Percentiles rank a stretch among this genome's conserved stretches.
phyloP scores from a whole-genome alignment of 805 yeast species.

The Schizosaccharomyces pombe region DNA sequence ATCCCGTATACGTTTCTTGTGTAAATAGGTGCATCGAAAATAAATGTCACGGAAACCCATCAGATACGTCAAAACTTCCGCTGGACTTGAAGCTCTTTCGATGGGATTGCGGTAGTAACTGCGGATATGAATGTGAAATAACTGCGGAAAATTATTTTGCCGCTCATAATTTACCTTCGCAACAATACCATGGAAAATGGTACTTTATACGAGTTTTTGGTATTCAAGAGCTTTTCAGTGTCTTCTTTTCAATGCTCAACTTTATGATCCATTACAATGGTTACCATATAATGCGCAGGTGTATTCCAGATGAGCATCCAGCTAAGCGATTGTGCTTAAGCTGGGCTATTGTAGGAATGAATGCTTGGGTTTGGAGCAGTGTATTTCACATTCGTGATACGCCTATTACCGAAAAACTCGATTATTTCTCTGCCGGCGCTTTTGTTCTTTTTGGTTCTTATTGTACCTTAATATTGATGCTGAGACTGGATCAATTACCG shows the following conservation, averaged over 20 bases:
- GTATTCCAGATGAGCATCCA: conserved; percentile 7
- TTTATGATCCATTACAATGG: conserved; percentile 35
- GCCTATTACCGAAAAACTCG: conserved; percentile 55
- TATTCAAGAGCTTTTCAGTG: conserved; percentile 63
- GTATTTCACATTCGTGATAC: conserved; percentile 77
- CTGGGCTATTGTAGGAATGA: conserved; percentile 41
- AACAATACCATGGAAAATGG: conserved; percentile 95
- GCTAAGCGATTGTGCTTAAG: conserved; percentile 19
- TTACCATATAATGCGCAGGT: conserved; percentile 10
- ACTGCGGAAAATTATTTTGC: conserved; percentile 36
- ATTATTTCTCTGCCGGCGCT: conserved; percentile 80
- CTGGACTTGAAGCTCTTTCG: conserved; percentile 23
- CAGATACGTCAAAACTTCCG: conserved; percentile 14
- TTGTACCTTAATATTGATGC: conserved; percentile 36
- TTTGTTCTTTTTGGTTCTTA: conserved; percentile 66
- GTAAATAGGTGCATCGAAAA: background rate
- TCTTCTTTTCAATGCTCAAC: conserved; percentile 52
- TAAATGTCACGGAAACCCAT: background rate
- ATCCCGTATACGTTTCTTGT: background rate
- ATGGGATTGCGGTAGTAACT: conserved; percentile 61
- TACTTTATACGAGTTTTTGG: conserved; percentile 57
- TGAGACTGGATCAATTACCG: conserved; percentile 27
- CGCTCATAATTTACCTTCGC: conserved; percentile 26
- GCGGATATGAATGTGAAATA: conserved; percentile 87
- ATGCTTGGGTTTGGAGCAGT: conserved; percentile 73